These are phyloP conservation scores for Paspalum vaginatum DNA, from an alignment of 176 grass and related monocot species.

Conservation along the genomic window DNA sequence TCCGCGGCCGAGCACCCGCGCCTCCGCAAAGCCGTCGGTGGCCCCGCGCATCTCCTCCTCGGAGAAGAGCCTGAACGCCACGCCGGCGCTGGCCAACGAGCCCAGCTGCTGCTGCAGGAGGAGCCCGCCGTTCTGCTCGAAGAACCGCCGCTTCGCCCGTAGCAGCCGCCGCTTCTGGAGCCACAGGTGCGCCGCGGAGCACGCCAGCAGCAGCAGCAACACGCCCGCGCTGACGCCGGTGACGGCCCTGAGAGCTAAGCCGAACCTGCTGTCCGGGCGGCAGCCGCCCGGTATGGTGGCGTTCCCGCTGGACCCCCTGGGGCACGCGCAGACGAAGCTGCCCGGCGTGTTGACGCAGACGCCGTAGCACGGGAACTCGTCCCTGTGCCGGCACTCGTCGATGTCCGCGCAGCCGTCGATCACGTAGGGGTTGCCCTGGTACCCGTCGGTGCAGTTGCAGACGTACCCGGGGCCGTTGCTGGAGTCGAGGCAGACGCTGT, in stretches of 20 bases:
- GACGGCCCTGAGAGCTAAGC: constrained; percentile 43
- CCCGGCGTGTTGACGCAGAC: constrained; percentile 44
- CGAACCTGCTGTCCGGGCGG: constrained; percentile 35
- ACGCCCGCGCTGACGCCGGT: constrained; percentile 5
- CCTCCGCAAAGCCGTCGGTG: constrained; percentile 33
- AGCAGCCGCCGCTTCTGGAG: constrained; percentile 31
- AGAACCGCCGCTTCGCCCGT: constrained; percentile 25
- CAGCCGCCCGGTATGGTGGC: constrained; percentile 33
- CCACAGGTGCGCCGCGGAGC: constrained; percentile 24
- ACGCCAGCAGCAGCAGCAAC: constrained; percentile 1
- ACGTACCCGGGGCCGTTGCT: constrained; percentile 55
- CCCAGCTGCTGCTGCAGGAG: constrained; percentile 41
- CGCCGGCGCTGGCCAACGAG: constrained; percentile 11
- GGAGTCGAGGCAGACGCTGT: constrained; percentile 42
- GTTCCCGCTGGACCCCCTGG: constrained; percentile 39
- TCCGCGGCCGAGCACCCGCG: neutral
- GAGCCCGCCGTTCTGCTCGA: constrained; percentile 47
- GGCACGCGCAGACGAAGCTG: constrained; percentile 41
- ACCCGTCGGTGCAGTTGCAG: constrained; percentile 63
- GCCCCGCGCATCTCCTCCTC: constrained; percentile 29
- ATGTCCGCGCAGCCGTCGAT: constrained; percentile 56
- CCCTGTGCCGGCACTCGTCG: constrained; percentile 46
- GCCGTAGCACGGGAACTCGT: constrained; percentile 51
- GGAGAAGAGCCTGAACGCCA: constrained; percentile 31
- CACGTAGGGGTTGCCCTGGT: constrained; percentile 72